These are phyloP conservation scores for Leersia perrieri DNA, from an alignment of 176 grass and related monocot genomes.

Conservation along the genomic window DNA sequence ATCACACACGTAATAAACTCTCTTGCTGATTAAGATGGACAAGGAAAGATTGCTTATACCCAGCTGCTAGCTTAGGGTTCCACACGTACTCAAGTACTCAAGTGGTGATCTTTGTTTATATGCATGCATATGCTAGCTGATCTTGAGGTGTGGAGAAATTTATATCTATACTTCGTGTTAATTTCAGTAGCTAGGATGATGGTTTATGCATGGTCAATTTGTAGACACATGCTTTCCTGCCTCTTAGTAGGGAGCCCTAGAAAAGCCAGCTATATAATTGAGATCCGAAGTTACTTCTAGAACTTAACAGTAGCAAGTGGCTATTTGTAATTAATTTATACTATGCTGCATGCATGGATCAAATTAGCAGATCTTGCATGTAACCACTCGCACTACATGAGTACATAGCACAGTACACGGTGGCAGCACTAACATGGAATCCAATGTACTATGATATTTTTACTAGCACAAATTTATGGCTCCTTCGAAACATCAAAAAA, in stretches of 20 bases:
- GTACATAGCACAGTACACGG: not conserved
- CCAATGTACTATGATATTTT: not conserved
- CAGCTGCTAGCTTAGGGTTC: not conserved
- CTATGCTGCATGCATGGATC: not conserved
- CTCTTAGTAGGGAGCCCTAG: constrained; percentile 17
- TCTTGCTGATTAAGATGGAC: not conserved
- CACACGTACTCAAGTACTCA: not conserved
- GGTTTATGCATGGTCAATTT: not conserved
- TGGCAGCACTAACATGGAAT: not conserved
- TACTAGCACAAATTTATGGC: not conserved
- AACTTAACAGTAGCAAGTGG: not conserved
- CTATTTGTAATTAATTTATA: not conserved
- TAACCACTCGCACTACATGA: not conserved
- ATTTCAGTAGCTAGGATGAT: not conserved
- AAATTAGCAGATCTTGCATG: not conserved
- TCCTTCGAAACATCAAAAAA: too few relatives aligned
- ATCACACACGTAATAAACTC: not conserved
- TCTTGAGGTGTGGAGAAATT: not conserved
- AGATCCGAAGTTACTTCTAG: not conserved
- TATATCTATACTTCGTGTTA: not conserved
- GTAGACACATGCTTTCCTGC: constrained; percentile 36
- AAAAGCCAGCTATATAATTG: not conserved
- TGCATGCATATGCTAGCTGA: not conserved
- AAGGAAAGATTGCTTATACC: not conserved
- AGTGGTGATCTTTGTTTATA: not conserved